phyloP scores from a whole-genome alignment of 768 basidiomycete genomes.

The Boletus pseudo-olivaceus region DNA sequence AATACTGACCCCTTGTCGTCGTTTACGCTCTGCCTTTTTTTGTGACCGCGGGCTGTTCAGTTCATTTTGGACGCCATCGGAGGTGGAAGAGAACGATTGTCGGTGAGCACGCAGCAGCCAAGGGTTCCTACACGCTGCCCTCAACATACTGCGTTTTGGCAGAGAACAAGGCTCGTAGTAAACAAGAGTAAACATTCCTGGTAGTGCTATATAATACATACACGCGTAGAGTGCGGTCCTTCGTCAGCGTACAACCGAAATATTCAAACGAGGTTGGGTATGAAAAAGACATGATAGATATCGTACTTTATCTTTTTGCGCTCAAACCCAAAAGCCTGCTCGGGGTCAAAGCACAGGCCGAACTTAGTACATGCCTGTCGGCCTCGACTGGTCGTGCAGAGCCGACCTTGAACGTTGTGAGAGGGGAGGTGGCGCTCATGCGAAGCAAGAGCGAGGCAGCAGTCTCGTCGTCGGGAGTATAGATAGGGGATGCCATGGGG shows the following conservation, averaged over 20 bases:
- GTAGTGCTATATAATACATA: slow-evolving; percentile 2
- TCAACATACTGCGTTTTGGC: slow-evolving; percentile 9
- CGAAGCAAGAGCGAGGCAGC: slow-evolving; percentile 66
- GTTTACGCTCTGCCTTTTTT: slow-evolving; percentile 71
- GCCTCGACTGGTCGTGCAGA: background rate
- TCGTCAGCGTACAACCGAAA: background rate
- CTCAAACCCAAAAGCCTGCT: slow-evolving; percentile 24
- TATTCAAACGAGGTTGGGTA: background rate
- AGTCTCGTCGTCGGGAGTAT: slow-evolving; percentile 60
- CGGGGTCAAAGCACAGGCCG: slow-evolving; percentile 23
- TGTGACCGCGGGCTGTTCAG: slow-evolving; percentile 24
- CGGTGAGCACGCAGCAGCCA: background rate
- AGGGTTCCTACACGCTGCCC: background rate
- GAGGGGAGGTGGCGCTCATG: slow-evolving; percentile 41
- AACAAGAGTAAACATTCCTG: slow-evolving; percentile 9
- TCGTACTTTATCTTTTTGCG: slow-evolving; percentile 6
- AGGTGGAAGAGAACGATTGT: background rate
- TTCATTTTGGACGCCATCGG: background rate
- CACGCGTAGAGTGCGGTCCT: background rate
- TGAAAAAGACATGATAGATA: background rate
- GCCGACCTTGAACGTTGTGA: background rate
- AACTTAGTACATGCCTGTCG: background rate
- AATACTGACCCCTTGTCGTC: slow-evolving; percentile 58
- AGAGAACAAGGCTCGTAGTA: background rate
- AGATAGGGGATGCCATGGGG: slow-evolving; percentile 24